Evolutionary conservation across 441 rosid species (phyloP), one percentile per base, ranked within the genome.

Genomic region (Corymbia calophylla): DNA sequence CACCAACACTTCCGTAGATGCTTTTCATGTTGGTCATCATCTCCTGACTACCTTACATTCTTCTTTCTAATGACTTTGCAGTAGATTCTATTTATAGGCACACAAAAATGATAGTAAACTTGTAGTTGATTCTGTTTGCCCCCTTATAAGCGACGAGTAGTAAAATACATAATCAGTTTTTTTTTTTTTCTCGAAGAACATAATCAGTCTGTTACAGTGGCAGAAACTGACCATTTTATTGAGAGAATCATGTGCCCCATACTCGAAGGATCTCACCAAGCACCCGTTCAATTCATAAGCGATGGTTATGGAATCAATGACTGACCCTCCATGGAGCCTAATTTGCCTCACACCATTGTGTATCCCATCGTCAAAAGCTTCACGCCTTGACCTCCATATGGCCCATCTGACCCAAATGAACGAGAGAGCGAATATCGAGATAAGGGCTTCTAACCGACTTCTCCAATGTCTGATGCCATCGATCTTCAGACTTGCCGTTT

Each of bases 271-370:
- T 0, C 89, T 39, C 18, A 70, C 48, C n/a, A 53, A 31, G 23
- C 60, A n/a, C 31, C 89, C 89, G 1, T 53, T 53, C 21, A 70
- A 66, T 10, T 73, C 89, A 70, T 70, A 88, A 9, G 70, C 82
- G 17, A 53, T 6, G 31, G 0, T 17, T 53, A 88, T 21, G 47
- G 25, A 32, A 27, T 48, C 11, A 15, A 68, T 21, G 14, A 21
- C 17, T 25, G 29, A 1, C 17, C 1, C 9, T 1, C 48, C 49
- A 16, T 0, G 7, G 0, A 66, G 21, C 15, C 13, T 18, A 2
- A 87, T 66, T 70, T 87, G 58, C 88, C 84, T 48, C 16, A 66
- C 68, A 9, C 84, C 84, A 0, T 12, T 48, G 62, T 64, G 53
- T 31, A 2, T 9, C 5, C 31, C 21, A 70, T 87, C 89, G n/a